phyloP scores from a whole-genome alignment of 169 alveolate species.

The Eimeria sp. region DNA sequence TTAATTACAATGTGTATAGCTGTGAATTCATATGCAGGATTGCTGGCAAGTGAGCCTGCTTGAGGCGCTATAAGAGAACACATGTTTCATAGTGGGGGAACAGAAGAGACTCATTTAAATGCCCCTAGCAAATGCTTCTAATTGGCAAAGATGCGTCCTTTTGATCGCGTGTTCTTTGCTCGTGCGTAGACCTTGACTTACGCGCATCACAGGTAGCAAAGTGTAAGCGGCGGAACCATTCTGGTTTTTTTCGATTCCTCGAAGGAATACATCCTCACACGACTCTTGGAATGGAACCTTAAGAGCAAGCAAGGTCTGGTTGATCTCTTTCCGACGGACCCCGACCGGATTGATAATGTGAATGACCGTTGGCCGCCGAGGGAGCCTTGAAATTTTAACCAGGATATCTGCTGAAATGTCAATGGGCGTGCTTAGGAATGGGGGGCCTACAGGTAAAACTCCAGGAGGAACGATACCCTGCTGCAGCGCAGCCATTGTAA shows the following conservation, averaged over 20 bases:
- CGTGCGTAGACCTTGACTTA: background rate
- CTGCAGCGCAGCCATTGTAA: constrained; percentile 78
- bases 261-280: constrained; percentile 55
- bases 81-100: background rate
- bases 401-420: constrained; percentile 58
- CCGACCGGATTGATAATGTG: constrained; percentile 57
- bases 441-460: constrained; percentile 79
- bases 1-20: background rate
- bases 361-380: constrained; percentile 27
- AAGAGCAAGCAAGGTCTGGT: background rate
- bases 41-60: background rate
- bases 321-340: constrained; percentile 38
- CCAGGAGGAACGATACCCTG: constrained; percentile 86
- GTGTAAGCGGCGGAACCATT: constrained; percentile 51
- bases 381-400: constrained; percentile 34
- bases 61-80: background rate
- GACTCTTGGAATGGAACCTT: constrained; percentile 26
- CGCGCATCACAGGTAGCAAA: constrained; percentile 60
- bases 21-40: background rate
- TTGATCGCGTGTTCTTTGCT: background rate
- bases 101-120: background rate
- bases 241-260: constrained; percentile 74
- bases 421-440: constrained; percentile 70
- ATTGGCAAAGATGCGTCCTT: background rate
- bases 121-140: background rate